These are phyloP conservation scores for Pseudophaeomoniella oleicola DNA, from an alignment of 2,329 filamentous ascomycete species.

Conservation along the genomic window DNA sequence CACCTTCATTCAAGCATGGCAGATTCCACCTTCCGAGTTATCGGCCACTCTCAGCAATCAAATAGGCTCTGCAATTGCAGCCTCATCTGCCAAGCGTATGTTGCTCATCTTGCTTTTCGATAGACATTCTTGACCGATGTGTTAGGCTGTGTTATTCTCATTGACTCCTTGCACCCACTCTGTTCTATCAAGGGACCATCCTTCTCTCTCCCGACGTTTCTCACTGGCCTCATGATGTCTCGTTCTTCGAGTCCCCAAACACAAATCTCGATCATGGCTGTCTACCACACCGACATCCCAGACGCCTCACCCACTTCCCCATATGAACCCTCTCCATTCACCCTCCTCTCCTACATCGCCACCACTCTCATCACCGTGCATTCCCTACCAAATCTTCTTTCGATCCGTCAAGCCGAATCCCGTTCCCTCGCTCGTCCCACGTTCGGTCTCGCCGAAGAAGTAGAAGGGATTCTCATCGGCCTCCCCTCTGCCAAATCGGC, in stretches of 20 bases:
- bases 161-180: slow-evolving; percentile 66
- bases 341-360: slow-evolving; percentile 67
- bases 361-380: slow-evolving; percentile 67
- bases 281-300: slow-evolving; percentile 73
- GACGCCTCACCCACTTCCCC: slow-evolving; percentile 22
- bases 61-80: not conserved
- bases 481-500: slow-evolving; percentile 22
- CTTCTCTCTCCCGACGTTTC: slow-evolving; percentile 49
- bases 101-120: slow-evolving; percentile 2
- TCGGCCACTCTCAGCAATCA: not conserved
- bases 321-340: slow-evolving; percentile 52
- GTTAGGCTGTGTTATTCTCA: slow-evolving; percentile 56
- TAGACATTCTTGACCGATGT: slow-evolving; percentile 3
- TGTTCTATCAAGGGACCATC: slow-evolving; percentile 23
- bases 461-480: slow-evolving; percentile 65
- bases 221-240: slow-evolving; percentile 54
- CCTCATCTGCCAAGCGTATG: not conserved
- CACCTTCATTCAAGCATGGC: slow-evolving; percentile 49
- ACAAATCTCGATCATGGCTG: slow-evolving; percentile 55
- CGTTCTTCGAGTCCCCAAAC: slow-evolving; percentile 14
- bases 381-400: slow-evolving; percentile 59
- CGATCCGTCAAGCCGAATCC: slow-evolving; percentile 59
- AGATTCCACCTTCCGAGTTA: slow-evolving; percentile 10
- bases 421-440: slow-evolving; percentile 60
- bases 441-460: slow-evolving; percentile 63